These are phyloP conservation scores for Fraxinus pennsylvanica DNA, from an alignment of 257 asterid species.

Conservation along the genomic window DNA sequence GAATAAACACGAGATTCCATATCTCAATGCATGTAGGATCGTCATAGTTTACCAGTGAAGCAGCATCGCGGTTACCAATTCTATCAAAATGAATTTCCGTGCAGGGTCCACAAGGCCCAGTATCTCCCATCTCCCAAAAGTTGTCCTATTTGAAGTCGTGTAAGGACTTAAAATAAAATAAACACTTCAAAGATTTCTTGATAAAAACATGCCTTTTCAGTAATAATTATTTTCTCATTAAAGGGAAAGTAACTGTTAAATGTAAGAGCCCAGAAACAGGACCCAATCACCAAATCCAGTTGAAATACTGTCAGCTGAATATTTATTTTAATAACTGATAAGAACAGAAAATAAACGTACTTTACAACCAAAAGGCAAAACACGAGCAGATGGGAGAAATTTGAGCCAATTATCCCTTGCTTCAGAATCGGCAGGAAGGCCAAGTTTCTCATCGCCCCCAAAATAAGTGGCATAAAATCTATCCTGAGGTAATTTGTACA, in stretches of 20 bases:
- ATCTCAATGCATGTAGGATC: constrained; percentile 98
- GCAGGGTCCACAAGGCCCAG: constrained; percentile 99
- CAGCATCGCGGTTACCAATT: constrained; percentile 92
- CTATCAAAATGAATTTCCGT: constrained; percentile 95
- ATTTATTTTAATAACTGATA: not conserved
- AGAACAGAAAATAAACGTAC: constrained; percentile 40
- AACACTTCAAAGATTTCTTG: not conserved
- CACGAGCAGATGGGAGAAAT: constrained; percentile 71
- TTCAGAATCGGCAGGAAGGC: constrained; percentile 87
- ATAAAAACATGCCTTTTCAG: not conserved
- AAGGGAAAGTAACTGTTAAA: not conserved
- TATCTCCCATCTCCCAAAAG: constrained; percentile 99
- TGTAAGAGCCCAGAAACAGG: not conserved
- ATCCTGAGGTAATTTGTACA: constrained; percentile 63
- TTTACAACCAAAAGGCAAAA: constrained; percentile 90
- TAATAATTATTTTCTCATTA: not conserved
- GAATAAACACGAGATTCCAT: constrained; percentile 98
- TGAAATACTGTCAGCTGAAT: not conserved
- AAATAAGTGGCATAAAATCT: constrained; percentile 92
- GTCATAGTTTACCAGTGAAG: constrained; percentile 78
- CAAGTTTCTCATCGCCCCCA: constrained; percentile 88
- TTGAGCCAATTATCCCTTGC: constrained; percentile 87
- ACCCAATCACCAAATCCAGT: not conserved
- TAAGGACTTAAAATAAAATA: constrained; percentile 2
- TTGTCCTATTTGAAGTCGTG: constrained; percentile 60